These are phyloP conservation scores for Dissophora ornata DNA, from an alignment of 192 early-diverging fungal species.

Conservation along the genomic window DNA sequence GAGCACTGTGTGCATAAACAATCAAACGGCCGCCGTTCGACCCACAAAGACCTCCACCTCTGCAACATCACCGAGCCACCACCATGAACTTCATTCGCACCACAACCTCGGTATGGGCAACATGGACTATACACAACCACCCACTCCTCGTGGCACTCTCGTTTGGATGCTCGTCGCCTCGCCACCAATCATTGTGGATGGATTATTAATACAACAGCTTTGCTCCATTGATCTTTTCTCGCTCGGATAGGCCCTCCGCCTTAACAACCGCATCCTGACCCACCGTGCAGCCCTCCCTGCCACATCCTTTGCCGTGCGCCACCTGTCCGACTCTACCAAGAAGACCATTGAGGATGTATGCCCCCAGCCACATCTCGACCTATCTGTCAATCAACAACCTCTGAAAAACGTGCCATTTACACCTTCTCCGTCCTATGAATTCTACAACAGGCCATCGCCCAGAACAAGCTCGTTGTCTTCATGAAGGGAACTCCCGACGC, in stretches of 20 bases:
- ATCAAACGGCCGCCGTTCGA: too few species aligned
- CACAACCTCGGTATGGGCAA: too few species aligned
- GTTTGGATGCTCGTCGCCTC: too few species aligned
- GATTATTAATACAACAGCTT: too few species aligned
- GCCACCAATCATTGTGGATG: too few species aligned
- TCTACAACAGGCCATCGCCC: slow-evolving; percentile 62
- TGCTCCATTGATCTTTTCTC: not conserved
- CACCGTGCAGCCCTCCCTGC: slow-evolving; percentile 49
- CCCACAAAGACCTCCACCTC: too few species aligned
- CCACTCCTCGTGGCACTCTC: too few species aligned
- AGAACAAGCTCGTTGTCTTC: slow-evolving; percentile 86
- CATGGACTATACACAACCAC: too few species aligned
- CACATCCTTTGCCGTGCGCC: slow-evolving; percentile 43
- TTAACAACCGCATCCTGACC: slow-evolving; percentile 43
- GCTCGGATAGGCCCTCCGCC: slow-evolving; percentile 28
- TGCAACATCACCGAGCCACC: too few species aligned
- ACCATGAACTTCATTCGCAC: too few species aligned
- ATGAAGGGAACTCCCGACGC: slow-evolving; percentile 97
- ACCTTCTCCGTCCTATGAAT: not conserved
- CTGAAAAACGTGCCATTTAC: not conserved
- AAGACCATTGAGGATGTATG: slow-evolving; percentile 57
- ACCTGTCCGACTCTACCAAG: slow-evolving; percentile 55
- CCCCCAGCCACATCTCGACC: not conserved
- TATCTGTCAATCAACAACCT: too few species aligned
- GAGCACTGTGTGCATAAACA: too few species aligned